phyloP scores from a whole-genome alignment of 2,329 filamentous ascomycete genomes.

The Calonectria pauciramosa region DNA sequence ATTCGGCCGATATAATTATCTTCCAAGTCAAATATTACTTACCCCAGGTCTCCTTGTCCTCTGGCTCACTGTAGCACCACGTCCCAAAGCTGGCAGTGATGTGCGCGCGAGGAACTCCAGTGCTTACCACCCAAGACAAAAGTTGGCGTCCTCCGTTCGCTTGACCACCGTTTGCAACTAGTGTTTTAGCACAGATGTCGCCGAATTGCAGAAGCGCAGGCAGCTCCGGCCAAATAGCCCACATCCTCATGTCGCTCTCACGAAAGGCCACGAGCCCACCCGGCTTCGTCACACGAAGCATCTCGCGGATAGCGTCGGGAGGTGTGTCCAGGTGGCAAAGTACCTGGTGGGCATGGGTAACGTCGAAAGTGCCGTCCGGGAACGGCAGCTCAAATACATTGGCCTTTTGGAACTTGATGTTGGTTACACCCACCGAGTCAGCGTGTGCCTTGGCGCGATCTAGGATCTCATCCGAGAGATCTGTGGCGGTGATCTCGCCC shows the following conservation, averaged over 20 bases:
- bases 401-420: constrained; percentile 46
- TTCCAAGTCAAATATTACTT: not conserved
- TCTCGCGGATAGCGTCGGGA: constrained; percentile 53
- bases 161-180: constrained; percentile 44
- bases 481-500: constrained; percentile 53
- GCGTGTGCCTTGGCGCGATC: constrained; percentile 43
- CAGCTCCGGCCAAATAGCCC: constrained; percentile 47
- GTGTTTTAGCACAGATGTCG: constrained; percentile 34
- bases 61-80: constrained; percentile 46
- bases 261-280: constrained; percentile 58
- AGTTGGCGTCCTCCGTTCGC: constrained; percentile 45
- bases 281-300: constrained; percentile 58
- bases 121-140: constrained; percentile 45
- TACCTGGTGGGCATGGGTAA: constrained; percentile 59
- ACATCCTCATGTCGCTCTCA: constrained; percentile 48
- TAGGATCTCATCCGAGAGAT: constrained; percentile 50
- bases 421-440: constrained; percentile 37
- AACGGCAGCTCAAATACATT: constrained; percentile 54
- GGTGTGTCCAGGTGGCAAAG: constrained; percentile 56
- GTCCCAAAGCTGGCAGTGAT: constrained; percentile 45
- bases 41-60: constrained; percentile 46
- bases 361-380: constrained; percentile 55
- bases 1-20: not conserved
- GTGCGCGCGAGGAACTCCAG: constrained; percentile 40
- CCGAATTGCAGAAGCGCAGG: constrained; percentile 42